Evolutionary conservation across 139 green algal genomes (phyloP).

Genomic region (Tetraselmis chui): DNA sequence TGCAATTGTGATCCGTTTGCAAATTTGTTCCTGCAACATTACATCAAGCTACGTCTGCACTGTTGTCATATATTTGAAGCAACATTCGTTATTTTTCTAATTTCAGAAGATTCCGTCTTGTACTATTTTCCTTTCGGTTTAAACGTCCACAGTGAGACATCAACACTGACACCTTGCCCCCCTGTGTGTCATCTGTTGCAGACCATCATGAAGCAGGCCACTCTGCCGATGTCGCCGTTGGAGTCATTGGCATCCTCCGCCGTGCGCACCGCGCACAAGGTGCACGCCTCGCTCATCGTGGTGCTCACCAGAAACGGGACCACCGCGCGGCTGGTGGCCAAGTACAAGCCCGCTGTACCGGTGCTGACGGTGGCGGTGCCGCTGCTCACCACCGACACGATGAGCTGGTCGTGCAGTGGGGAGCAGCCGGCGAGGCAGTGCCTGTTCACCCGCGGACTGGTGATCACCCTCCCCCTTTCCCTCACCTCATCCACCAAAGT

Average conservation of each 20-base stretch:
- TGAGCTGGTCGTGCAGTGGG: conserved; percentile 85
- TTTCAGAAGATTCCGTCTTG: no score
- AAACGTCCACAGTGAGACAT: no score
- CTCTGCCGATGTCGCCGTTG: conserved; percentile 86
- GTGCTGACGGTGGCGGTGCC: conserved; percentile 89
- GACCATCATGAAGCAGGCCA: conserved; percentile 71
- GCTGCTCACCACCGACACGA: conserved; percentile 78
- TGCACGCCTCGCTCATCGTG: conserved; percentile 84
- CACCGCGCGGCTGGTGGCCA: conserved; percentile 87
- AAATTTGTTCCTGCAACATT: no score
- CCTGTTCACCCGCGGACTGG: conserved; percentile 76
- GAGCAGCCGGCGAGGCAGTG: conserved; percentile 78
- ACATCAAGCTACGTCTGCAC: no score
- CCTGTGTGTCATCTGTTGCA: no score
- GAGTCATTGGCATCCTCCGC: conserved; percentile 92
- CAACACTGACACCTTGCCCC: background rate
- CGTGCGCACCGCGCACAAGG: conserved; percentile 91
- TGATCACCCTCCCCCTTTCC: no score
- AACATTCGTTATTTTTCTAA: no score
- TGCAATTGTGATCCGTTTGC: no score
- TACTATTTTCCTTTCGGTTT: no score
- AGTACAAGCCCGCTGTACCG: conserved; percentile 82
- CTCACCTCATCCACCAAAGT: no score
- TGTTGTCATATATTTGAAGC: no score
- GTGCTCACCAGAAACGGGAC: conserved; percentile 79